phyloP scores from a whole-genome alignment of 1,139 yeast species.

The Debaryomycetaceae sp. region DNA sequence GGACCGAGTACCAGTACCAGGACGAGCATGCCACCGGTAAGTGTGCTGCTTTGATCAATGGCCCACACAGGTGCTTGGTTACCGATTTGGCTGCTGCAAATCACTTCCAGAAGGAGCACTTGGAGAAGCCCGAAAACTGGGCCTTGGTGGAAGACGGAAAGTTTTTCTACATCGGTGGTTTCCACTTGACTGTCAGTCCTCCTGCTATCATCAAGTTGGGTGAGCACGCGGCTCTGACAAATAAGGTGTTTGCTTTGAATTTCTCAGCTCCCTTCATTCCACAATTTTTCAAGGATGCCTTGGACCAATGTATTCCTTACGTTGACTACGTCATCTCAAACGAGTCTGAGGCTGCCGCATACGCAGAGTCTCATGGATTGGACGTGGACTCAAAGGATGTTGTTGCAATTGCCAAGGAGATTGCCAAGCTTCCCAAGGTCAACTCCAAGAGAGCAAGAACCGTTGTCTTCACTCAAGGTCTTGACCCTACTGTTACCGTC shows the following conservation, averaged over 20 bases:
- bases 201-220: slow-evolving; percentile 89
- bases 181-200: slow-evolving; percentile 96
- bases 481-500: slow-evolving; percentile 81
- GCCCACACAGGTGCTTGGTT: slow-evolving; percentile 84
- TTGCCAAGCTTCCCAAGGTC: slow-evolving; percentile 77
- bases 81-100: slow-evolving; percentile 98
- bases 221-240: slow-evolving; percentile 80
- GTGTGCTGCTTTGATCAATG: slow-evolving; percentile 94
- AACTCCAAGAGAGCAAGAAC: slow-evolving; percentile 72
- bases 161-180: slow-evolving; percentile 91
- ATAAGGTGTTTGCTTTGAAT: slow-evolving; percentile 83
- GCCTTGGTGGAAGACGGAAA: slow-evolving; percentile 73
- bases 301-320: slow-evolving; percentile 78
- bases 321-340: slow-evolving; percentile 92
- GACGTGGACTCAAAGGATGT: slow-evolving; percentile 55
- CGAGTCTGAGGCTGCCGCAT: slow-evolving; percentile 95
- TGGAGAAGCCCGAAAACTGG: slow-evolving; percentile 92
- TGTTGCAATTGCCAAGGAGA: slow-evolving; percentile 72
- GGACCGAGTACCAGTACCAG: slow-evolving; percentile 80
- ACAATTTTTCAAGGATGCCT: slow-evolving; percentile 89
- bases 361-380: slow-evolving; percentile 78
- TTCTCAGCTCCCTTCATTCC: slow-evolving; percentile 96
- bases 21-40: slow-evolving; percentile 83
- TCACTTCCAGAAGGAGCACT: slow-evolving; percentile 87
- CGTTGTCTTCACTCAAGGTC: slow-evolving; percentile 89